Conservation (phyloP, 23 red algal species). For the Gracilaria vermiculophylla region DNA sequence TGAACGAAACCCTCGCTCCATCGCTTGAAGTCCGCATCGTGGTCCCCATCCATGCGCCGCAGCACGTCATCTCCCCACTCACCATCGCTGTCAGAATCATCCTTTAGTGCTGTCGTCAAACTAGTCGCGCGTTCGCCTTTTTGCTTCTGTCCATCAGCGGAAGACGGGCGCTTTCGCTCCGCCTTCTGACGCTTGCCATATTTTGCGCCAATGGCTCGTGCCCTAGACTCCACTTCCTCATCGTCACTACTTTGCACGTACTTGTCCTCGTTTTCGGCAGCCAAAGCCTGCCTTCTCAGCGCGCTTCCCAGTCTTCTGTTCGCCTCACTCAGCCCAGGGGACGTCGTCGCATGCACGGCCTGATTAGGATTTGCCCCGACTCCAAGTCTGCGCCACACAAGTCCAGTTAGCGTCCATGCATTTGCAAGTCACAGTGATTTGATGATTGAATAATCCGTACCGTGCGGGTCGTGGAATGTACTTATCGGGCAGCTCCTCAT, state of each 20-base stretch:
- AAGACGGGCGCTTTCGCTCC: not conserved
- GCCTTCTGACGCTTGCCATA: not conserved
- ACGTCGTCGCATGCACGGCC: not conserved
- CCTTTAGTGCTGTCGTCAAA: not conserved
- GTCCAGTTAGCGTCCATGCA: not conserved
- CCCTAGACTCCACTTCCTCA: constrained; percentile 8
- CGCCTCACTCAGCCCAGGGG: constrained; percentile 13
- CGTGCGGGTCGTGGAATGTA: constrained; percentile 22
- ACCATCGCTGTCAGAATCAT: not conserved
- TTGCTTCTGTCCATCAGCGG: not conserved
- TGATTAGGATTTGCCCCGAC: constrained; percentile 39
- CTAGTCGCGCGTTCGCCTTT: not conserved
- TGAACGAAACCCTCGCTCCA: not conserved
- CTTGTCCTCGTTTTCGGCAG: not conserved
- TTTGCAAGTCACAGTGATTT: not conserved
- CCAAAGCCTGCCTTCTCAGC: not conserved
- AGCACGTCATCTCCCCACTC: constrained; percentile 26
- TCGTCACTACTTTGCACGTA: not conserved
- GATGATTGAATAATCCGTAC: not conserved
- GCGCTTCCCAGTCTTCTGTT: constrained; percentile 28
- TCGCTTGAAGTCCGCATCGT: not conserved
- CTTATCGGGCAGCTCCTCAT: constrained; percentile 9
- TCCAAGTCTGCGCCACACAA: not conserved
- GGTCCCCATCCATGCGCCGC: not conserved
- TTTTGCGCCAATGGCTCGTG: not conserved